Base-by-base conservation (phyloP, 768 basidiomycete species). In the Tephrocybe sp. region DNA sequence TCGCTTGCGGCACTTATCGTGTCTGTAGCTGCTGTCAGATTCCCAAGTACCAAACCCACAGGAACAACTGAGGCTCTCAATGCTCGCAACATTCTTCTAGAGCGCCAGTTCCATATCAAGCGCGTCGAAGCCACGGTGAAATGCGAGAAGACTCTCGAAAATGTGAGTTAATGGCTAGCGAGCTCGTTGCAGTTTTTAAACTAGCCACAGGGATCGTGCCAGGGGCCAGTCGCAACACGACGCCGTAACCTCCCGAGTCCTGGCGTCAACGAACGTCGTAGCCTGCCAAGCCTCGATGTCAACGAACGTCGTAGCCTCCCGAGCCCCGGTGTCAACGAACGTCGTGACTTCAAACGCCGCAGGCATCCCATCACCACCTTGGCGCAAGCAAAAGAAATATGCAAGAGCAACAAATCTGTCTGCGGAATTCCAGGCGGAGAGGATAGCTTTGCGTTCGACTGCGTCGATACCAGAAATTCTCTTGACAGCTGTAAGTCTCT, bases 351-450 rank as follows among this genome's bases (percentile, higher is more conserved):
- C 15, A 51, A 49, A 39, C 58, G 51, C 32, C 46, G 49, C 21
- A 51, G 40, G 38, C 30, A 35, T 12, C 52, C 49, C 13, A 49
- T 60, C 31, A 47, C 31, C 9, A 59, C 52, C 5, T 49, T 58
- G 27, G 47, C 40, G 12, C 51, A 58, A 31, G 60, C 60, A 11
- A 56, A 59, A 32, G 30, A 40, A 12, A 56, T 49, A 3, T 59
- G 60, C 47, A 59, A 53, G n/a, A 46, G 43, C 26, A 31, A 32
- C 18, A 52, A 60, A 40, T 56, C 57, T 4, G 53, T 60, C 24
- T 60, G 60, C 19, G 60, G 60, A 11, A 34, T 60, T 28, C 24
- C 49, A 15, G 59, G 57, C 12, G 51, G 36, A 24, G 53, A 51
- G 19, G 44, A 38, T 27, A 28, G 41, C 5, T 26, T 51, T 37